A percentile compares a stretch with the other conserved stretches of the same genome.
These are phyloP conservation scores for Epichloe glyceriae DNA, from an alignment of 2,329 filamentous ascomycete species.

Conservation along the genomic window DNA sequence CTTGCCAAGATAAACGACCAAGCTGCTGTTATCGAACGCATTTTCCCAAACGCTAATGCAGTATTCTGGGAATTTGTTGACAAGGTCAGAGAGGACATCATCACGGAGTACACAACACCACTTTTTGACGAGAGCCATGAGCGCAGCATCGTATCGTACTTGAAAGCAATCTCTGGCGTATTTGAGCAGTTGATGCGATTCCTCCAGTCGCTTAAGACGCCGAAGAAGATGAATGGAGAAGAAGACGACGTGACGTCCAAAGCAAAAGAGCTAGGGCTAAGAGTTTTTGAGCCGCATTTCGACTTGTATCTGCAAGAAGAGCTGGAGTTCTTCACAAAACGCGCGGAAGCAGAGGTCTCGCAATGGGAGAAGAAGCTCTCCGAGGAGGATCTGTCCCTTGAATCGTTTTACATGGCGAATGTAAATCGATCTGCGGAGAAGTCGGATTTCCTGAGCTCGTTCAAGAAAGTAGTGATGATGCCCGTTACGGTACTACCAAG, in stretches of 20 bases:
- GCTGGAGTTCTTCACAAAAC: slow-evolving; percentile 67
- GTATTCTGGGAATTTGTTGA: slow-evolving; percentile 71
- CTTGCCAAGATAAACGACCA: slow-evolving; percentile 72
- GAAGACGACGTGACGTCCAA: slow-evolving; percentile 48
- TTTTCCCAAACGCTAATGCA: slow-evolving; percentile 59
- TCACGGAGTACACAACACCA: slow-evolving; percentile 74
- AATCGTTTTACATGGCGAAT: slow-evolving; percentile 93
- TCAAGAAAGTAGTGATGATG: slow-evolving; percentile 99
- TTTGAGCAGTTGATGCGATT: slow-evolving; percentile 80
- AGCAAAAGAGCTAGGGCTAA: slow-evolving; percentile 53
- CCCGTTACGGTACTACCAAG: slow-evolving; percentile 81
- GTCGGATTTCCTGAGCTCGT: slow-evolving; percentile 88
- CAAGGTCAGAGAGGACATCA: slow-evolving; percentile 69
- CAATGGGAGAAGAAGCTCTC: slow-evolving; percentile 86
- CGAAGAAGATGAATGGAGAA: slow-evolving; percentile 35
- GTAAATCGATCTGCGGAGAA: slow-evolving; percentile 92
- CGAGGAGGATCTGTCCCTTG: slow-evolving; percentile 79
- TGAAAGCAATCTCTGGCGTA: slow-evolving; percentile 74
- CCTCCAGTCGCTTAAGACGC: slow-evolving; percentile 54
- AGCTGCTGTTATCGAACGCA: slow-evolving; percentile 61
- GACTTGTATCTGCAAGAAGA: slow-evolving; percentile 89
- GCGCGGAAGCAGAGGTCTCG: slow-evolving; percentile 63
- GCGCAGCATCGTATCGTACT: slow-evolving; percentile 59
- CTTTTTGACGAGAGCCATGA: slow-evolving; percentile 81
- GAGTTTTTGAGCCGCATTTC: slow-evolving; percentile 83